A percentile compares a stretch with the other conserved stretches of the same genome.
Conservation (phyloP, 202 grass and related monocot species). For the Alloteropsis angusta region DNA sequence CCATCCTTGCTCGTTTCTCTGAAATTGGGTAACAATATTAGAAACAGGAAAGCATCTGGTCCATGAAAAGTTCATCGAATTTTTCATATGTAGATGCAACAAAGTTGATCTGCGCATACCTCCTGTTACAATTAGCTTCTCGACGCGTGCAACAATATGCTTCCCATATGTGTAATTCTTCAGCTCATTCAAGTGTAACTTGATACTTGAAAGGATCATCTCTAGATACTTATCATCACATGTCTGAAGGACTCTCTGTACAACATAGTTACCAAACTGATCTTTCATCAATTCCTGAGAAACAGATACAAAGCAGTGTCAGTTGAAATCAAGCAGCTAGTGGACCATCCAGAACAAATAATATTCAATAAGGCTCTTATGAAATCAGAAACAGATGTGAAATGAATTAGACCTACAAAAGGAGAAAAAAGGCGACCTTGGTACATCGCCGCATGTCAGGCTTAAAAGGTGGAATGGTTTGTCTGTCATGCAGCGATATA, state of each 20-base stretch:
- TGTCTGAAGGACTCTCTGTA: conserved; percentile 54
- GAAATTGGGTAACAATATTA: background rate
- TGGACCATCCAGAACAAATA: background rate
- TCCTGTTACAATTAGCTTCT: conserved; percentile 51
- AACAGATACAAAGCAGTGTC: background rate
- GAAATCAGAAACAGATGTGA: background rate
- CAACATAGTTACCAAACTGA: conserved; percentile 66
- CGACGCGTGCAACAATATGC: conserved; percentile 49
- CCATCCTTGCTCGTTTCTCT: conserved; percentile 39
- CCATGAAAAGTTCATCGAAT: background rate
- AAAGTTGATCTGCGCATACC: conserved; percentile 7
- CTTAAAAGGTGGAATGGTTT: background rate
- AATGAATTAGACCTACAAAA: background rate
- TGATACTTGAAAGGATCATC: conserved; percentile 52
- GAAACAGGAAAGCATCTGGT: background rate
- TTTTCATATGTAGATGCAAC: background rate
- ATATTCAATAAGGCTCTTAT: background rate
- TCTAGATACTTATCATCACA: conserved; percentile 48
- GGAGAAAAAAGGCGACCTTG: background rate
- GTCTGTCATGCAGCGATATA: background rate
- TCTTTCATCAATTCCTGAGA: conserved; percentile 56
- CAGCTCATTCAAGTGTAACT: conserved; percentile 46
- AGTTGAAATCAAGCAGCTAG: background rate
- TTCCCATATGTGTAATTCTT: conserved; percentile 62
- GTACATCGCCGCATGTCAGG: too few species aligned